These are phyloP conservation scores for Erodium texanum DNA, from an alignment of 441 rosid species.

Conservation along the genomic window DNA sequence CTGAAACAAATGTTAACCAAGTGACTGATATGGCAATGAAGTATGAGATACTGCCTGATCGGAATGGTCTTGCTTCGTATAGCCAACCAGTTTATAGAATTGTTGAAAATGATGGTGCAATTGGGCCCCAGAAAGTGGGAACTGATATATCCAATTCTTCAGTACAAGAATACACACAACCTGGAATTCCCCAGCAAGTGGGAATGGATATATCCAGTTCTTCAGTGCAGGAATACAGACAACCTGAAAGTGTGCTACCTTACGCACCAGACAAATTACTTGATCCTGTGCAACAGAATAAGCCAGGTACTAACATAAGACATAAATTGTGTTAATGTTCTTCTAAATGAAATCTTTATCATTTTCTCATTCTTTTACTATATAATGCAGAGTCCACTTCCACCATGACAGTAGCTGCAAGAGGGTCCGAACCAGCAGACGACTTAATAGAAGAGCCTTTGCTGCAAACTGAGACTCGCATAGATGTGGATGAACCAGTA, in stretches of 20 bases:
- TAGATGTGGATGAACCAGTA: slow-evolving; percentile 6
- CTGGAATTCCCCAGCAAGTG: slow-evolving; percentile 18
- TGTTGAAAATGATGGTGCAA: slow-evolving; percentile 7
- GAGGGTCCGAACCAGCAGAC: slow-evolving; percentile 4
- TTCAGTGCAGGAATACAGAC: slow-evolving; percentile 17
- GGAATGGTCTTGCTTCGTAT: slow-evolving; percentile 15
- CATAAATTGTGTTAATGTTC: neutral
- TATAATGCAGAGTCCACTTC: slow-evolving; percentile 14
- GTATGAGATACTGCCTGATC: slow-evolving; percentile 11
- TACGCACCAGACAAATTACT: slow-evolving; percentile 18
- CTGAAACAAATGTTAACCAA: neutral
- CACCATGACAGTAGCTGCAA: slow-evolving; percentile 10
- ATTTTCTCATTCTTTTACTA: neutral
- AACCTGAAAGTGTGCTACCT: slow-evolving; percentile 13
- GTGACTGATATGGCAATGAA: slow-evolving; percentile 1
- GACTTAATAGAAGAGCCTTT: neutral
- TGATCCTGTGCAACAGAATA: slow-evolving; percentile 11
- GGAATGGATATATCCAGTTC: slow-evolving; percentile 19
- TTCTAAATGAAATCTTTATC: neutral
- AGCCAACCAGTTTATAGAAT: neutral
- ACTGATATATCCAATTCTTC: slow-evolving; percentile 20
- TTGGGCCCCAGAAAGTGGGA: slow-evolving; percentile 20
- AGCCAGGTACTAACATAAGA: slow-evolving; percentile 30
- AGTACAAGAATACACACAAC: slow-evolving; percentile 14
- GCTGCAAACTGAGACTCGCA: slow-evolving; percentile 10